Evolutionary conservation across 176 grass and related monocot species (phyloP).

Genomic region (Oryza glumipatula): DNA sequence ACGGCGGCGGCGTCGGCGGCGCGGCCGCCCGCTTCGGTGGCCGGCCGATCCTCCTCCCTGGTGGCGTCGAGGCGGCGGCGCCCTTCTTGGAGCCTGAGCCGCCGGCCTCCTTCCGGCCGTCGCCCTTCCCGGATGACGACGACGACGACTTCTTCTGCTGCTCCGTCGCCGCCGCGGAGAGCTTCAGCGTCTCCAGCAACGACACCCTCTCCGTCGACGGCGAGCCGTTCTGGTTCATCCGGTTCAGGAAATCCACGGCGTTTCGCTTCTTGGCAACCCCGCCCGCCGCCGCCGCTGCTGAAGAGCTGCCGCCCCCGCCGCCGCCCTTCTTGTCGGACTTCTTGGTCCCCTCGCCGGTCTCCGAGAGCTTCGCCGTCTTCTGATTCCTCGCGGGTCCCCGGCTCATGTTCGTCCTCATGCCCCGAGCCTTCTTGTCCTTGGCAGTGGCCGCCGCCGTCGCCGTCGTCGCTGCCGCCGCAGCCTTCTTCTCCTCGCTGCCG

Average conservation of each 20-base stretch:
- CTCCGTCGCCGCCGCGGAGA: slow-evolving; percentile 49
- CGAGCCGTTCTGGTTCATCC: slow-evolving; percentile 63
- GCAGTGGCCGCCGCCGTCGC: not conserved
- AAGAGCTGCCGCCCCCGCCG: not conserved
- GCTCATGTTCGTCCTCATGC: slow-evolving; percentile 59
- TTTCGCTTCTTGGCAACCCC: slow-evolving; percentile 62
- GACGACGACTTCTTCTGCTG: slow-evolving; percentile 55
- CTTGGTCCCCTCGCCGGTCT: slow-evolving; percentile 26
- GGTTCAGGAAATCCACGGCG: slow-evolving; percentile 78
- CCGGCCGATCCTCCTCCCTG: slow-evolving; percentile 62
- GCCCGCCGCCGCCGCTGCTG: not conserved
- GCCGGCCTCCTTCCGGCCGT: slow-evolving; percentile 49
- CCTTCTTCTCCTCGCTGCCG: slow-evolving; percentile 19
- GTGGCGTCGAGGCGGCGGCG: not conserved
- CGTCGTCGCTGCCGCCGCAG: not conserved
- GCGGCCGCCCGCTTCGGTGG: slow-evolving; percentile 60
- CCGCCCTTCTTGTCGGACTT: slow-evolving; percentile 61
- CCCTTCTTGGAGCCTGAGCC: slow-evolving; percentile 53
- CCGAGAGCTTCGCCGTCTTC: slow-evolving; percentile 37
- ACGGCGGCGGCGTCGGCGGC: slow-evolving; percentile 42
- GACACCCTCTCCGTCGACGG: slow-evolving; percentile 54
- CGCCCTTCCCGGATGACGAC: slow-evolving; percentile 38
- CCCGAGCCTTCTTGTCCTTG: slow-evolving; percentile 54
- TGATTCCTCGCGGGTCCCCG: slow-evolving; percentile 46
- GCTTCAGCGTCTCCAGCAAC: slow-evolving; percentile 59